phyloP scores from a whole-genome alignment of 2,329 filamentous ascomycete species.

The Pyrenophora graminea region DNA sequence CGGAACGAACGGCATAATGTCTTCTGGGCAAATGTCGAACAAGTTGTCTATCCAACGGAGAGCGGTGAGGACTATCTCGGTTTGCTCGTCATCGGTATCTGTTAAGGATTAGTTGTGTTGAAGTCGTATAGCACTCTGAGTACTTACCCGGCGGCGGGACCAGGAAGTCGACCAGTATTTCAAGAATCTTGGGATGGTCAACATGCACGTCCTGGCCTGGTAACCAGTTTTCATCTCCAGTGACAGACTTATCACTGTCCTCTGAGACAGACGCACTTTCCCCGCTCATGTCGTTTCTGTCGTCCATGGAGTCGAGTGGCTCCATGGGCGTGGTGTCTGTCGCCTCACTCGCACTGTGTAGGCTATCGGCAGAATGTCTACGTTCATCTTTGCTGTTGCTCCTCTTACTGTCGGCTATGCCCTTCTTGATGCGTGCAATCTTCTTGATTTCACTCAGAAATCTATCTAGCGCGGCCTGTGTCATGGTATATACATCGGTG shows the following conservation, averaged over 20 bases:
- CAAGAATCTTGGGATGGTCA: slow-evolving; percentile 87
- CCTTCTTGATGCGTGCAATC: slow-evolving; percentile 89
- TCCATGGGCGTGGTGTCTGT: slow-evolving; percentile 56
- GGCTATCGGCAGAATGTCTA: slow-evolving; percentile 67
- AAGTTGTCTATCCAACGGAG: slow-evolving; percentile 95
- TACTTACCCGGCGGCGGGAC: slow-evolving; percentile 75
- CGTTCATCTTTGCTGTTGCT: slow-evolving; percentile 67
- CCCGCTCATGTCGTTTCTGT: slow-evolving; percentile 53
- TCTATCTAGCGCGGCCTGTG: slow-evolving; percentile 83
- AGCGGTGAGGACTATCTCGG: slow-evolving; percentile 84
- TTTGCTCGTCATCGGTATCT: slow-evolving; percentile 65
- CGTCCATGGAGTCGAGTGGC: slow-evolving; percentile 54
- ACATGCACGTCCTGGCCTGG: slow-evolving; percentile 96
- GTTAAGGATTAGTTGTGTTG: slow-evolving; percentile 20
- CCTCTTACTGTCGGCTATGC: slow-evolving; percentile 83
- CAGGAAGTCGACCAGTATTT: slow-evolving; percentile 87
- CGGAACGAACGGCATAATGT: slow-evolving; percentile 92
- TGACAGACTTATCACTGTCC: slow-evolving; percentile 44
- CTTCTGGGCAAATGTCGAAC: slow-evolving; percentile 94
- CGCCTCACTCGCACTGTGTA: slow-evolving; percentile 58
- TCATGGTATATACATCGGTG: slow-evolving; percentile 90
- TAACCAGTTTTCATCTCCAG: slow-evolving; percentile 90
- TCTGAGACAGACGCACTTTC: slow-evolving; percentile 39
- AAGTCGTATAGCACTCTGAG: neutral
- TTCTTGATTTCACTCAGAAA: slow-evolving; percentile 94